Conservation (phyloP, 2,329 filamentous ascomycete genomes). For the Mycosphaerelloides madeirae region DNA sequence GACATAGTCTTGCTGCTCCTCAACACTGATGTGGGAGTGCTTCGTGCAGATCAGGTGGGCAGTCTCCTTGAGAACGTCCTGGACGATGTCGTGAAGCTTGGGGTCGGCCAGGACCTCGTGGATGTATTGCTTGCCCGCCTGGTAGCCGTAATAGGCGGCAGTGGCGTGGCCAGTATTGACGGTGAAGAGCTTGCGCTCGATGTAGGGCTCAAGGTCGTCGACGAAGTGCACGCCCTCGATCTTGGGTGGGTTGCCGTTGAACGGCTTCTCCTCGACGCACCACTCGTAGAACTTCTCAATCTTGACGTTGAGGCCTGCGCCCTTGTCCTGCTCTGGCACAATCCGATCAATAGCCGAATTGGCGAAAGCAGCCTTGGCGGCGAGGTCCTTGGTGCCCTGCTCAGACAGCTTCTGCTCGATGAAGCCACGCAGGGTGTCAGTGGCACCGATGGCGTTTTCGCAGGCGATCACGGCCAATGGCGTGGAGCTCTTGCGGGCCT, state of each 20-base stretch:
- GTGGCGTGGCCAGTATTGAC: slow-evolving; percentile 98
- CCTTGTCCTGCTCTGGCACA: slow-evolving; percentile 79
- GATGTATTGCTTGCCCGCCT: slow-evolving; percentile 78
- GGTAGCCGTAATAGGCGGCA: slow-evolving; percentile 90
- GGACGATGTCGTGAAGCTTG: slow-evolving; percentile 74
- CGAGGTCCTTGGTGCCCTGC: slow-evolving; percentile 62
- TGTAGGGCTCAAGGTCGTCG: slow-evolving; percentile 84
- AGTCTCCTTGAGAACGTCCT: slow-evolving; percentile 77
- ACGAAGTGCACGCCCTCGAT: slow-evolving; percentile 94
- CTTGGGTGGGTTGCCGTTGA: slow-evolving; percentile 61
- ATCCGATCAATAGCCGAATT: slow-evolving; percentile 99
- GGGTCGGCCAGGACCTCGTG: slow-evolving; percentile 81
- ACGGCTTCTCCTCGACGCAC: slow-evolving; percentile 87
- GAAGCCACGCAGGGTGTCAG: slow-evolving; percentile 75
- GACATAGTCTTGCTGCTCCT: slow-evolving; percentile 81
- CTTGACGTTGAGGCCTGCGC: slow-evolving; percentile 80
- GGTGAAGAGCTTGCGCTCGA: slow-evolving; percentile 98
- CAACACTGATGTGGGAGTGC: slow-evolving; percentile 63
- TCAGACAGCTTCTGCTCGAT: slow-evolving; percentile 67
- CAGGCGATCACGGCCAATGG: slow-evolving; percentile 92
- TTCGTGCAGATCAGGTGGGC: slow-evolving; percentile 80
- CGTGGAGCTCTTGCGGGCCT: slow-evolving; percentile 60
- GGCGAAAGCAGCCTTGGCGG: slow-evolving; percentile 77
- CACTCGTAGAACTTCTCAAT: slow-evolving; percentile 99
- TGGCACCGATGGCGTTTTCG: slow-evolving; percentile 95